phyloP scores from a whole-genome alignment of 2,329 filamentous ascomycete genomes.

The Pseudogymnoascus sp. region DNA sequence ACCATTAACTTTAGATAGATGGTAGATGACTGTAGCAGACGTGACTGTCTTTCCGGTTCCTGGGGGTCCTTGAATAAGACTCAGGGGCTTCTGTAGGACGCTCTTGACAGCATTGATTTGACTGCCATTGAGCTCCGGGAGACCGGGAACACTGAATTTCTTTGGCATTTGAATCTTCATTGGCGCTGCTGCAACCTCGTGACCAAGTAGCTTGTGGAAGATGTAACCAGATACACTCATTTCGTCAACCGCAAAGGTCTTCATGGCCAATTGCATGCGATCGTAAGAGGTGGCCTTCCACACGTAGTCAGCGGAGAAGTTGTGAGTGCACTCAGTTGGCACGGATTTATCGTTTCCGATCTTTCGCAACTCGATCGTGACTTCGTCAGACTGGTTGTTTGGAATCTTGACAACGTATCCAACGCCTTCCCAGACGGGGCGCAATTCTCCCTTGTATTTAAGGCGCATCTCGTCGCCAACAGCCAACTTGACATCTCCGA shows the following conservation, averaged over 20 bases:
- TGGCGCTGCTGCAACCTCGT: constrained; percentile 87
- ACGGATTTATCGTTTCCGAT: constrained; percentile 95
- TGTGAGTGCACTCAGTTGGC: constrained; percentile 91
- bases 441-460: constrained; percentile 90
- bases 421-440: constrained; percentile 90
- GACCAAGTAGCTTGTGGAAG: constrained; percentile 91
- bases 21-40: constrained; percentile 97
- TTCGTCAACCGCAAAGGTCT: constrained; percentile 95
- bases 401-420: constrained; percentile 99
- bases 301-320: constrained; percentile 97
- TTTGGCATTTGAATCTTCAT: constrained; percentile 95
- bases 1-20: constrained; percentile 89
- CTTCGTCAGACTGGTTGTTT: constrained; percentile 97
- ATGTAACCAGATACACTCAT: constrained; percentile 98
- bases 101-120: constrained; percentile 96
- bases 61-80: constrained; percentile 91
- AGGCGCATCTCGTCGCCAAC: constrained; percentile 98
- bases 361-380: constrained; percentile 87
- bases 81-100: constrained; percentile 86
- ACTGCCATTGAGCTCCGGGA: constrained; percentile 91
- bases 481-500: constrained; percentile 94
- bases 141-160: constrained; percentile 90
- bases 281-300: constrained; percentile 99
- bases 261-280: constrained; percentile 98
- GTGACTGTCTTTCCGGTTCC: constrained; percentile 98